phyloP scores from a whole-genome alignment of 306 rosid genomes.

The Citrullus colocynthis region DNA sequence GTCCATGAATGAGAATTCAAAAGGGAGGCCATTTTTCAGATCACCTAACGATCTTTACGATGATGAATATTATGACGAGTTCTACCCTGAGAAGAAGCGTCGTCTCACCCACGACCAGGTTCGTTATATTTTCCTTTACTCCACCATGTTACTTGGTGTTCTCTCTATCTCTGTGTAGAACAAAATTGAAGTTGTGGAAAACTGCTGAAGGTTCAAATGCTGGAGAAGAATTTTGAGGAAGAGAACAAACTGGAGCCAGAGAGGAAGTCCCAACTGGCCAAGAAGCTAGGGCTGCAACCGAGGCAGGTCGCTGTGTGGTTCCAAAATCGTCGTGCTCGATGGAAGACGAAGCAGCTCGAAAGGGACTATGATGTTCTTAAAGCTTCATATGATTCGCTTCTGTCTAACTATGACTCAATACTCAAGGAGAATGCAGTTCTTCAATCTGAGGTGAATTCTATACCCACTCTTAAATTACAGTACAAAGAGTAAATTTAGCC shows the following conservation, averaged over 20 bases:
- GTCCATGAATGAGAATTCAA: constrained; percentile 57
- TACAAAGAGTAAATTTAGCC: neutral
- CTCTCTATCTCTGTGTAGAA: neutral
- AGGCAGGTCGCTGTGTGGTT: constrained; percentile 99
- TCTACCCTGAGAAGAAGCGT: constrained; percentile 89
- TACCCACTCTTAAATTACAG: neutral
- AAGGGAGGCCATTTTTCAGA: constrained; percentile 62
- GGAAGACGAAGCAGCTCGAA: constrained; percentile 98
- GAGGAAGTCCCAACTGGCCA: constrained; percentile 74
- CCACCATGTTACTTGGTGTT: neutral
- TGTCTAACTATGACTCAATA: constrained; percentile 44
- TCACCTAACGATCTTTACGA: constrained; percentile 63
- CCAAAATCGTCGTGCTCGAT: constrained; percentile 96
- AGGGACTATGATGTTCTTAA: constrained; percentile 79
- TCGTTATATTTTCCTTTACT: neutral
- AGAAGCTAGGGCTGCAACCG: constrained; percentile 84
- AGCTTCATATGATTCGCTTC: constrained; percentile 62
- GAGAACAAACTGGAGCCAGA: constrained; percentile 98
- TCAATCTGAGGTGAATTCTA: constrained; percentile 49
- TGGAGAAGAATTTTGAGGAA: constrained; percentile 90
- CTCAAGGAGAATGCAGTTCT: constrained; percentile 70
- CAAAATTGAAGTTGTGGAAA: neutral
- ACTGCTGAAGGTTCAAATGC: constrained; percentile 47
- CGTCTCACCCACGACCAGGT: constrained; percentile 91
- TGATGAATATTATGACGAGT: constrained; percentile 87